Percentiles rank a stretch among this genome's conserved stretches.
Evolutionary conservation across 2,329 filamentous ascomycete genomes (phyloP).

Genomic region (Cadophora gregata): DNA sequence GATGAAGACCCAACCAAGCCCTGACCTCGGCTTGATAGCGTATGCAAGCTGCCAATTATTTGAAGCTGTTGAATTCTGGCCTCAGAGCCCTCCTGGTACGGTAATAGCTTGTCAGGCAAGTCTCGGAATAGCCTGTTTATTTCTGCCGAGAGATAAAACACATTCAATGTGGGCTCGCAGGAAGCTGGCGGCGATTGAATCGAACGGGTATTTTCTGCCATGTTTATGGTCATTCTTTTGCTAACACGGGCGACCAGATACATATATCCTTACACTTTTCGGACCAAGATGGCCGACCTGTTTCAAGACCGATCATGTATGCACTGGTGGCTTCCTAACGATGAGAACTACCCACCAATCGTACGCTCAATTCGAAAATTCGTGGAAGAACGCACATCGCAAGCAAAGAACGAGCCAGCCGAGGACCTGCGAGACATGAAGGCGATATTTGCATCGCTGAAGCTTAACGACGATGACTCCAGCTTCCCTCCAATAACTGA

Average conservation of each 20-base stretch:
- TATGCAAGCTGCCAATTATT: conserved; percentile 78
- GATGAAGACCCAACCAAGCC: conserved; percentile 52
- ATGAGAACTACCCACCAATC: conserved; percentile 75
- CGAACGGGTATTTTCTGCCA: conserved; percentile 68
- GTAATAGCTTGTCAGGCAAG: conserved; percentile 76
- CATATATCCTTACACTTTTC: conserved; percentile 77
- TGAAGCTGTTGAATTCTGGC: conserved; percentile 77
- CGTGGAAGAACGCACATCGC: conserved; percentile 76
- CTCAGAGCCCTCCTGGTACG: conserved; percentile 71
- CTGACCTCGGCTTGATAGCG: conserved; percentile 66
- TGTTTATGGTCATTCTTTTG: background rate
- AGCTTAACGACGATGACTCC: conserved; percentile 52
- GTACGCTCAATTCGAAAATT: conserved; percentile 80
- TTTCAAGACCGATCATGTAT: conserved; percentile 75
- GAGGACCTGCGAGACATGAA: conserved; percentile 78
- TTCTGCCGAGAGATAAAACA: conserved; percentile 75
- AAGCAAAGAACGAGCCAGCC: conserved; percentile 59
- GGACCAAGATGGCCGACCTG: conserved; percentile 74
- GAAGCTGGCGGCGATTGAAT: conserved; percentile 80
- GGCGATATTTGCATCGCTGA: conserved; percentile 71
- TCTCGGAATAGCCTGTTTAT: conserved; percentile 77
- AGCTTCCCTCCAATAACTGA: conserved; percentile 11
- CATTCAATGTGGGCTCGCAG: conserved; percentile 80
- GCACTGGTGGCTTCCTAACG: conserved; percentile 89
- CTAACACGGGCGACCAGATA: conserved; percentile 64